Evolutionary conservation across 371 early-diverging fungal genomes (phyloP).

Genomic region (Mucor piriformis): DNA sequence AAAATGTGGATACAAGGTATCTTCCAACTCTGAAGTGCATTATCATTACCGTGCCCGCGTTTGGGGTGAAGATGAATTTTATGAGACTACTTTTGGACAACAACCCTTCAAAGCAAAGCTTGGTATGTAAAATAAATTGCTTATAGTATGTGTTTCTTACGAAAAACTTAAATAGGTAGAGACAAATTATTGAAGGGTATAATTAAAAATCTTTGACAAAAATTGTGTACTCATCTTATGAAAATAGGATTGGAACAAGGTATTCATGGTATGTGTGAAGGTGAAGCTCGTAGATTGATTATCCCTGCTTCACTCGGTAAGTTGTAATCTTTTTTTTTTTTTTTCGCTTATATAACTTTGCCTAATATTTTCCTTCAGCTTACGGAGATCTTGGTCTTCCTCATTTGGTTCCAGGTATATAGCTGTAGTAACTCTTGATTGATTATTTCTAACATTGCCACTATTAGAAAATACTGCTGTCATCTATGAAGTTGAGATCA

Average conservation of each 20-base stretch:
- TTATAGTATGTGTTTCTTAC: background rate
- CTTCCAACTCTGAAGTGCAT: slow-evolving; percentile 26
- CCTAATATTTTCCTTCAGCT: slow-evolving; percentile 17
- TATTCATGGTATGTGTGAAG: slow-evolving; percentile 72
- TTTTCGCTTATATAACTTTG: background rate
- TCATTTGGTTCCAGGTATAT: slow-evolving; percentile 37
- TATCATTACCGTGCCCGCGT: slow-evolving; percentile 35
- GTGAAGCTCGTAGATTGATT: slow-evolving; percentile 65
- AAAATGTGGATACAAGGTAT: slow-evolving; percentile 27
- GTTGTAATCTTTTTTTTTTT: background rate
- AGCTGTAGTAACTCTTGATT: background rate
- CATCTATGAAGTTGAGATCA: slow-evolving; percentile 42
- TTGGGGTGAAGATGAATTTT: slow-evolving; percentile 36
- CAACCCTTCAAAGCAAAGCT: slow-evolving; percentile 25
- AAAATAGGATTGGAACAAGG: slow-evolving; percentile 70
- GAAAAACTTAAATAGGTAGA: slow-evolving; percentile 22
- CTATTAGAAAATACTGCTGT: slow-evolving; percentile 35
- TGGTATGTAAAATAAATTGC: slow-evolving; percentile 18
- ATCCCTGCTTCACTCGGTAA: slow-evolving; percentile 60
- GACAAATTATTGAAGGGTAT: slow-evolving; percentile 39
- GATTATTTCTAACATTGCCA: background rate
- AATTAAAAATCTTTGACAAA: background rate
- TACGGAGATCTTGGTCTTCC: slow-evolving; percentile 43
- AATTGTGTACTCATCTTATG: background rate
- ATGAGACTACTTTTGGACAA: slow-evolving; percentile 33